phyloP scores from a whole-genome alignment of 2,329 filamentous ascomycete species.

The Tolypocladium paradoxum region DNA sequence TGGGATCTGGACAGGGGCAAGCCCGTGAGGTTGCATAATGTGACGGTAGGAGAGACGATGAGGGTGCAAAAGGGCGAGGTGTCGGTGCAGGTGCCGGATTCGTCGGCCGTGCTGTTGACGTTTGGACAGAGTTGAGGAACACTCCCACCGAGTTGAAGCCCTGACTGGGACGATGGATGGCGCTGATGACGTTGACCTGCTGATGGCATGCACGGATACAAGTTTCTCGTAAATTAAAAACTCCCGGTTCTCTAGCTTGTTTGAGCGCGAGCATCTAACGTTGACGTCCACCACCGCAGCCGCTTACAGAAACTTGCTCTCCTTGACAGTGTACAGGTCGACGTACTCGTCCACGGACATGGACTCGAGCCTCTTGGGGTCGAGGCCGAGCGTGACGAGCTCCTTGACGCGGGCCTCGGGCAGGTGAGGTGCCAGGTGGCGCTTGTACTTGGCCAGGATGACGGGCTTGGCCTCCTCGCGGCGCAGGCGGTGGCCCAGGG shows the following conservation, averaged over 20 bases:
- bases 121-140: constrained; percentile 8
- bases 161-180: not conserved
- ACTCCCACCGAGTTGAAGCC: too few relatives aligned
- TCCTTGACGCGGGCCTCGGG: constrained; percentile 66
- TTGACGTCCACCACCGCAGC: too few relatives aligned
- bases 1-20: constrained; percentile 43
- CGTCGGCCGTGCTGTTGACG: constrained; percentile 28
- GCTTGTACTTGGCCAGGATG: constrained; percentile 91
- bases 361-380: constrained; percentile 63
- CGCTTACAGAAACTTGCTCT: constrained; percentile 43
- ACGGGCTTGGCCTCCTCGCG: constrained; percentile 96
- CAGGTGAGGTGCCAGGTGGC: constrained; percentile 80
- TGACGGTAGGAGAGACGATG: constrained; percentile 38
- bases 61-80: constrained; percentile 24
- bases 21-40: constrained; percentile 43
- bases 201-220: not conserved
- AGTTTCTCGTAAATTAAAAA: not conserved
- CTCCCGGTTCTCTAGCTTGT: not conserved
- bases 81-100: constrained; percentile 28
- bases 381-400: constrained; percentile 69
- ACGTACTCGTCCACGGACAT: constrained; percentile 90
- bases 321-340: constrained; percentile 61
- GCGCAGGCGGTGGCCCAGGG: constrained; percentile 81
- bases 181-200: not conserved
- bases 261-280: not conserved